A percentile compares a stretch with the other conserved stretches of the same genome.
These are phyloP conservation scores for Hymenoscyphus repandus DNA, from an alignment of 2,329 filamentous ascomycete genomes.

Conservation along the genomic window DNA sequence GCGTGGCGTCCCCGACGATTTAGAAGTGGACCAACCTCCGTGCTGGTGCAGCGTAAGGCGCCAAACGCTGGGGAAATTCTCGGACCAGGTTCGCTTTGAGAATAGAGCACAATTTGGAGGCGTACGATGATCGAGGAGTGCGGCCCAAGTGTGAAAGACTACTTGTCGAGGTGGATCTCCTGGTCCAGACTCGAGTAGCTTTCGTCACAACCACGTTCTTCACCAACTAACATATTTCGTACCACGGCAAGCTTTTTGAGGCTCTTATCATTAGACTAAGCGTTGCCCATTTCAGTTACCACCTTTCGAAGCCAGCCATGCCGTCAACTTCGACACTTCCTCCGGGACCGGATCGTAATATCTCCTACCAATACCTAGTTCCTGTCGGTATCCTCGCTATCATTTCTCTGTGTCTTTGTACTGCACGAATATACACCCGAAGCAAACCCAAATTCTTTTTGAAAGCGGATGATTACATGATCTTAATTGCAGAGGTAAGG, in stretches of 20 bases:
- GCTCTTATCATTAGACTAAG: background rate
- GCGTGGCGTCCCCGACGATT: background rate
- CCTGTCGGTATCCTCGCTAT: constrained; percentile 9
- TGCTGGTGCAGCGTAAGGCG: background rate
- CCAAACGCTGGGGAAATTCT: background rate
- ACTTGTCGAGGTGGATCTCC: background rate
- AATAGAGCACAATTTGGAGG: background rate
- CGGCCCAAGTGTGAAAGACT: background rate
- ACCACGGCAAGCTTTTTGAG: background rate
- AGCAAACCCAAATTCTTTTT: background rate
- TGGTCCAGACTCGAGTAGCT: background rate
- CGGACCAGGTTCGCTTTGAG: background rate
- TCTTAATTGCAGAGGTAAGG: constrained; percentile 8
- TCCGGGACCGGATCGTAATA: constrained; percentile 6
- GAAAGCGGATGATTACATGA: constrained; percentile 11
- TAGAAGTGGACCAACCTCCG: background rate
- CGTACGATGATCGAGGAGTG: background rate
- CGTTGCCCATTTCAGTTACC: background rate
- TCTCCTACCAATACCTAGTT: constrained; percentile 6
- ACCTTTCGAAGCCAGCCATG: background rate
- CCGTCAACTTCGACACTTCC: background rate
- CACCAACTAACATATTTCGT: background rate
- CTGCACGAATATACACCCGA: constrained; percentile 9
- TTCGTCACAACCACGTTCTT: background rate
- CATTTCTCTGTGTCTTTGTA: constrained; percentile 8